Evolutionary conservation across 306 rosid genomes (phyloP).

Genomic region (Prunus mira): DNA sequence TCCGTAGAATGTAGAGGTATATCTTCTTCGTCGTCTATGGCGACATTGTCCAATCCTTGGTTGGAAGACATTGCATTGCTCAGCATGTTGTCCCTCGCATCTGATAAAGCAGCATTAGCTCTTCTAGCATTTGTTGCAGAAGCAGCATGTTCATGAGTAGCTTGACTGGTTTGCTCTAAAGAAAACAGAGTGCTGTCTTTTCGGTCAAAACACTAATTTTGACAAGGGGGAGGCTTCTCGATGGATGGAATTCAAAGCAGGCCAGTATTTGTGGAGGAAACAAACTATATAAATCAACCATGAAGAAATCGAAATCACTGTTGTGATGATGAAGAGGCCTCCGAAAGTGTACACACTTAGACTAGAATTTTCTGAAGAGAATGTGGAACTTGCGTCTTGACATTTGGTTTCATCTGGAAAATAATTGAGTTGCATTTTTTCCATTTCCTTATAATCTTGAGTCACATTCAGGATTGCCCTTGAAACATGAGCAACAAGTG

Average conservation of each 20-base stretch:
- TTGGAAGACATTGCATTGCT: too few relatives aligned
- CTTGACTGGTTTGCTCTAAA: too few relatives aligned
- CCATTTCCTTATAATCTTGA: slow-evolving; percentile 24
- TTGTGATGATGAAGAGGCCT: slow-evolving; percentile 45
- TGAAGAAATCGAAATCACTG: slow-evolving; percentile 21
- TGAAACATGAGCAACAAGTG: slow-evolving; percentile 35
- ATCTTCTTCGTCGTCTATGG: too few relatives aligned
- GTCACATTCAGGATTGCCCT: slow-evolving; percentile 45
- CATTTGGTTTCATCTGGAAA: slow-evolving; percentile 15
- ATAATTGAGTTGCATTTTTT: slow-evolving; percentile 21
- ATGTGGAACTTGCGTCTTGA: slow-evolving; percentile 9
- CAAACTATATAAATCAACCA: slow-evolving; percentile 6
- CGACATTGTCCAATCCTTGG: too few relatives aligned
- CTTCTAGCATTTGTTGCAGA: too few relatives aligned
- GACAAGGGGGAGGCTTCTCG: neutral
- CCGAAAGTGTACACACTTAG: slow-evolving; percentile 36
- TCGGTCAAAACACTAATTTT: neutral
- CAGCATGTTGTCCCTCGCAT: too few relatives aligned
- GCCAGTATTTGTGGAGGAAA: neutral
- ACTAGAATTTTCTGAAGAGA: slow-evolving; percentile 19
- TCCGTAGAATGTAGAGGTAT: too few relatives aligned
- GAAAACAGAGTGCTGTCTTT: too few relatives aligned
- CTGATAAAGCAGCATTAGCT: too few relatives aligned
- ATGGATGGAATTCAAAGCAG: neutral
- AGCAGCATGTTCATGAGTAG: too few relatives aligned